These are phyloP conservation scores for Puccinia coronata DNA, from an alignment of 1,284 basidiomycete species.

Conservation along the genomic window DNA sequence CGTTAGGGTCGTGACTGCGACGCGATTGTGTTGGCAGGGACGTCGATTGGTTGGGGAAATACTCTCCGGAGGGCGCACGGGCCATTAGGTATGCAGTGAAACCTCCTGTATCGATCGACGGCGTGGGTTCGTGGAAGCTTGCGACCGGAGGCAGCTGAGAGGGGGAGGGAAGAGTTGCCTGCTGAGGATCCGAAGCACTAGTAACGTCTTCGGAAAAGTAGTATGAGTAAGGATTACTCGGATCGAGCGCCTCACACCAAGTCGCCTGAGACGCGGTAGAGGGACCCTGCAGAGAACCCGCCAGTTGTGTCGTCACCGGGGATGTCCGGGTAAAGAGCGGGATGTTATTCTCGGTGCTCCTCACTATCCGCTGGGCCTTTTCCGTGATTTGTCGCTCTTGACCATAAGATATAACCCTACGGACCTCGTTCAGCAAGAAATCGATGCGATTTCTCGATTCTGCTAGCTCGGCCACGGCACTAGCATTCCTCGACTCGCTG, in stretches of 20 bases:
- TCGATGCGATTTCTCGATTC: not conserved
- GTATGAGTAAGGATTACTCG: not conserved
- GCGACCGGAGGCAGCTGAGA: not conserved
- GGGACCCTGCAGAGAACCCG: not conserved
- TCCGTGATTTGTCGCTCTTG: not conserved
- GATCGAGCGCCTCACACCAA: no score
- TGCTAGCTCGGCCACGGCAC: not conserved
- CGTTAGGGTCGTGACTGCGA: not conserved
- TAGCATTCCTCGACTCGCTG: not conserved
- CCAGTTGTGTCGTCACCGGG: not conserved
- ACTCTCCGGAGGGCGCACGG: not conserved
- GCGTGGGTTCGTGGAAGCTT: not conserved
- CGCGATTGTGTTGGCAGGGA: not conserved
- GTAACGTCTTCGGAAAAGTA: not conserved
- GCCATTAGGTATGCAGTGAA: not conserved
- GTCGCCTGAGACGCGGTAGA: not conserved
- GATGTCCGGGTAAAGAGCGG: not conserved
- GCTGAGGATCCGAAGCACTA: not conserved
- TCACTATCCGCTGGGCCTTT: not conserved
- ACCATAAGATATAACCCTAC: not conserved
- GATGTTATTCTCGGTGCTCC: not conserved
- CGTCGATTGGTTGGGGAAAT: not conserved
- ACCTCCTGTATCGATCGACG: not conserved
- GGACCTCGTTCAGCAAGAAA: not conserved
- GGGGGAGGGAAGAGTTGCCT: not conserved